Evolutionary conservation across 441 rosid species (phyloP).

Genomic region (Brassica balearica): DNA sequence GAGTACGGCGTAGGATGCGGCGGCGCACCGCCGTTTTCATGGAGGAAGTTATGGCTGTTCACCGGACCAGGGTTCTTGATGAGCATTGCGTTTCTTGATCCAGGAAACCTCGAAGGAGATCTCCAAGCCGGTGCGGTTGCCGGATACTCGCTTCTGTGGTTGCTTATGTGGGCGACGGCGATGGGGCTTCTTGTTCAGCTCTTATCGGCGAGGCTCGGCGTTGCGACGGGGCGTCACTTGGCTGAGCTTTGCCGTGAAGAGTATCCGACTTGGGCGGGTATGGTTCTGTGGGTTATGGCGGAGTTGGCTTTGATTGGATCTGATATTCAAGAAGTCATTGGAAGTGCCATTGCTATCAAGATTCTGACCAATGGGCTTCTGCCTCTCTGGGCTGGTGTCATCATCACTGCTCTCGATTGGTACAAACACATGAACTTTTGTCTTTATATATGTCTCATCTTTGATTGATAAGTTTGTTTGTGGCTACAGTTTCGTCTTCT

Average conservation of each 20-base stretch:
- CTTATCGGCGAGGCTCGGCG: not conserved
- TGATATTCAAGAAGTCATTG: not conserved
- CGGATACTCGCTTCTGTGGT: not conserved
- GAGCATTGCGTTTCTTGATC: constrained; percentile 97
- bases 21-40: constrained; percentile 74
- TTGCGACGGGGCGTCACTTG: not conserved
- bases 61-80: constrained; percentile 90
- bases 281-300: not conserved
- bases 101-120: constrained; percentile 71
- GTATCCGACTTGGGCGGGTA: not conserved
- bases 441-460: constrained; percentile 5
- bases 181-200: not conserved
- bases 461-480: constrained; percentile 30
- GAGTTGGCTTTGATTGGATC: not conserved
- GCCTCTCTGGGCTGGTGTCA: not conserved
- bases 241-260: not conserved
- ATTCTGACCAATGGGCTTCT: not conserved
- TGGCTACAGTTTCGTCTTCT: constrained; percentile 74
- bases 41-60: constrained; percentile 87
- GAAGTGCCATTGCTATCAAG: not conserved
- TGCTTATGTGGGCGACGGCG: not conserved
- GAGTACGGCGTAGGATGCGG: constrained; percentile 50
- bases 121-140: not conserved
- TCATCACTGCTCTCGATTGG: constrained; percentile 41
- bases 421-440: not conserved